Percentiles rank a stretch among this genome's conserved stretches.
Conservation (phyloP, 352 stramenopile species). For the Thalassiosira livingstoniorum region DNA sequence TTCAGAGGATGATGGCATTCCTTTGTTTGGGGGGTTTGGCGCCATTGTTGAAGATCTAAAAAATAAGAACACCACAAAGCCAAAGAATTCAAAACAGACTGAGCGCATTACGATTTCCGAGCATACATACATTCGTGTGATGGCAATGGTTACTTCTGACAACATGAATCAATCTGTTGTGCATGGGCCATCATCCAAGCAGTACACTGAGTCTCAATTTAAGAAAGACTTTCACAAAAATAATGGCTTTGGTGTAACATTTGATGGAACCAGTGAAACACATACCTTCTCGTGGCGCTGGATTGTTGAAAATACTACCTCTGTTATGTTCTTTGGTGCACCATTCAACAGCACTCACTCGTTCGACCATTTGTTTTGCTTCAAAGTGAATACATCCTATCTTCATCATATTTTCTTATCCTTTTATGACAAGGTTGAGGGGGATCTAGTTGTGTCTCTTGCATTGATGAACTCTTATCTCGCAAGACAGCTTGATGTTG, state of each 20-base stretch:
- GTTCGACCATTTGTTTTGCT: neutral
- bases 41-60: too few relatives aligned
- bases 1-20: too few relatives aligned
- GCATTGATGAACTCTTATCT: neutral
- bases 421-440: neutral
- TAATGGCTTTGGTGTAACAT: neutral
- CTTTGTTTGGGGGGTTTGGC: too few relatives aligned
- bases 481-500: neutral
- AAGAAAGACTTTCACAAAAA: constrained; percentile 2
- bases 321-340: constrained; percentile 10
- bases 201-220: constrained; percentile 3
- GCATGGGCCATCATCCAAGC: too few relatives aligned
- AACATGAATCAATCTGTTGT: too few relatives aligned
- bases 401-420: constrained; percentile 1
- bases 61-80: too few relatives aligned
- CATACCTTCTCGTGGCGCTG: neutral
- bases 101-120: too few relatives aligned
- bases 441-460: neutral
- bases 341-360: neutral
- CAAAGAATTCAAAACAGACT: too few relatives aligned
- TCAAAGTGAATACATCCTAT: neutral
- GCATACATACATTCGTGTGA: too few relatives aligned
- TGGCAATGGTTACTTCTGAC: too few relatives aligned
- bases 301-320: neutral
- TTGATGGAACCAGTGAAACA: neutral